These are phyloP conservation scores for Phytophthora rubi DNA, from an alignment of 352 stramenopile genomes.

Conservation along the genomic window DNA sequence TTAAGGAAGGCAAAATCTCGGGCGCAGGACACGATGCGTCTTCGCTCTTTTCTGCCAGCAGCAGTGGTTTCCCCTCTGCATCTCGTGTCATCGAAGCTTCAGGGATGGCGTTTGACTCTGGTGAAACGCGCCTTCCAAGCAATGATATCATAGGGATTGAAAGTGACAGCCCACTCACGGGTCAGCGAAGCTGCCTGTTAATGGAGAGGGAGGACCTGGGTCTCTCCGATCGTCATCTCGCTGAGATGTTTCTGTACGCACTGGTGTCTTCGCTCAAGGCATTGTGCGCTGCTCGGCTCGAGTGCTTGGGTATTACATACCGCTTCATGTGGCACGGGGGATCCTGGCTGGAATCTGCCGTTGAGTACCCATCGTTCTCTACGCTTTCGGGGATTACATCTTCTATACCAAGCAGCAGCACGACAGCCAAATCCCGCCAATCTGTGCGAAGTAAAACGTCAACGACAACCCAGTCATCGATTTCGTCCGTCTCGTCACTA, in stretches of 20 bases:
- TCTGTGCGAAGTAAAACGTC: slow-evolving; percentile 31
- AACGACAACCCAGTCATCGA: slow-evolving; percentile 26
- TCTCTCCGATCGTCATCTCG: slow-evolving; percentile 43
- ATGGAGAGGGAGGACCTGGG: slow-evolving; percentile 54
- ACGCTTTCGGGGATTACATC: slow-evolving; percentile 6
- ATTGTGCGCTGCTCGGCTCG: slow-evolving; percentile 53
- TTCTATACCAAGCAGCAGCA: slow-evolving; percentile 16
- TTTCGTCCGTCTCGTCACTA: slow-evolving; percentile 27
- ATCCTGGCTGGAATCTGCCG: slow-evolving; percentile 60
- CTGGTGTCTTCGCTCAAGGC: slow-evolving; percentile 64
- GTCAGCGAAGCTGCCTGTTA: slow-evolving; percentile 40
- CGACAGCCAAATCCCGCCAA: slow-evolving; percentile 35
- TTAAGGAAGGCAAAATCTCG: slow-evolving; percentile 82
- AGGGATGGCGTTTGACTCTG: slow-evolving; percentile 51
- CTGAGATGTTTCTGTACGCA: slow-evolving; percentile 69
- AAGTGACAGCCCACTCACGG: slow-evolving; percentile 13
- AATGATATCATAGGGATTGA: slow-evolving; percentile 14
- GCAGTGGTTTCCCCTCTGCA: slow-evolving; percentile 37
- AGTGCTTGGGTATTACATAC: slow-evolving; percentile 59
- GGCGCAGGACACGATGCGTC: slow-evolving; percentile 66
- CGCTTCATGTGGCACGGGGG: slow-evolving; percentile 64
- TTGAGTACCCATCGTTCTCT: slow-evolving; percentile 52
- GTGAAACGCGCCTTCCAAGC: slow-evolving; percentile 32
- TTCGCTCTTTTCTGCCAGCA: slow-evolving; percentile 24
- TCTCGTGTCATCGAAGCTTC: slow-evolving; percentile 45